Evolutionary conservation across 345 rosid species (phyloP).

Genomic region (Lumnitzera racemosa): DNA sequence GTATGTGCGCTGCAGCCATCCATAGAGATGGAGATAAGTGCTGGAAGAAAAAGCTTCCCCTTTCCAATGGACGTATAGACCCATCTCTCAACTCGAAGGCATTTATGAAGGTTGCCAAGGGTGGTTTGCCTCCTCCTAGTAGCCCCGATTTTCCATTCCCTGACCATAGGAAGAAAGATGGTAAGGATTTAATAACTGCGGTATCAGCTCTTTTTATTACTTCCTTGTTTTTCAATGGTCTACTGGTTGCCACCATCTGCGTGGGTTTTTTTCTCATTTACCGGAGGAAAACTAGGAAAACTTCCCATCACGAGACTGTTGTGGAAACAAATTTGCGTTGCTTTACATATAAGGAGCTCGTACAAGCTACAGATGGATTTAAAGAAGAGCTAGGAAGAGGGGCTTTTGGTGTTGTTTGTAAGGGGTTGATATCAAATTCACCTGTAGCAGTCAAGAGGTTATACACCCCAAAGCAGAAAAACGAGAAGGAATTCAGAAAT

Average conservation of each 20-base stretch:
- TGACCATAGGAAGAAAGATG: not conserved
- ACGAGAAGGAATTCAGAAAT: constrained; percentile 25
- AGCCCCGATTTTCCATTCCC: not conserved
- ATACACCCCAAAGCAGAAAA: constrained; percentile 6
- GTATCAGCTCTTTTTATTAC: constrained; percentile 16
- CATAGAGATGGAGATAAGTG: constrained; percentile 1
- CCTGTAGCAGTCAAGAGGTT: constrained; percentile 31
- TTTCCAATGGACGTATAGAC: constrained; percentile 25
- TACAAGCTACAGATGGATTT: constrained; percentile 24
- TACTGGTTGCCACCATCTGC: constrained; percentile 5
- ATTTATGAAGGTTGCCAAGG: constrained; percentile 18
- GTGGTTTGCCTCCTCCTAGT: not conserved
- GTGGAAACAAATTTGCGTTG: constrained; percentile 12
- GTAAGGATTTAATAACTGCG: not conserved
- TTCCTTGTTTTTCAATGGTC: constrained; percentile 16
- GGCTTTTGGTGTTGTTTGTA: constrained; percentile 33
- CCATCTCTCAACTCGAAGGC: not conserved
- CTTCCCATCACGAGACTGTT: constrained; percentile 1
- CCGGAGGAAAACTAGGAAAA: not conserved
- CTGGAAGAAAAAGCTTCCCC: constrained; percentile 31
- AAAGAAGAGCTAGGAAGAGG: constrained; percentile 33
- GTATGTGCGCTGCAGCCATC: constrained; percentile 26
- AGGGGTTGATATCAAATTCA: constrained; percentile 14
- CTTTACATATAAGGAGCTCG: constrained; percentile 28
- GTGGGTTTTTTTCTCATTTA: constrained; percentile 9